Evolutionary conservation across 1,284 basidiomycete species (phyloP).

Genomic region (Microbotryomycetes sp.): DNA sequence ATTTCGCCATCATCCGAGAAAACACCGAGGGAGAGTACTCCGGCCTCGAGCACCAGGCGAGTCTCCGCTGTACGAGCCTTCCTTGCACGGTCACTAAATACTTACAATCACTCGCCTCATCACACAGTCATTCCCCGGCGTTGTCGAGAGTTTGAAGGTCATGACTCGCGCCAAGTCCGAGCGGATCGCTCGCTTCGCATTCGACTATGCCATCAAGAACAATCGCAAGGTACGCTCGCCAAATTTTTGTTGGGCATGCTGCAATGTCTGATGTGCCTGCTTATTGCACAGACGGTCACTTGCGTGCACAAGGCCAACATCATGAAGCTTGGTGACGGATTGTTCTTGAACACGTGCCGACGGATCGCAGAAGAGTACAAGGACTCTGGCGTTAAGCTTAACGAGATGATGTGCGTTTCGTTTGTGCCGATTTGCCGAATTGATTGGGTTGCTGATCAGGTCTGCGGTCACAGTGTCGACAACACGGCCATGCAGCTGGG

Average conservation of each 20-base stretch:
- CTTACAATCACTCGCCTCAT: neutral
- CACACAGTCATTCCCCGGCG: slow-evolving; percentile 77
- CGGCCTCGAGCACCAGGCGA: slow-evolving; percentile 83
- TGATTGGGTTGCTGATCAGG: neutral
- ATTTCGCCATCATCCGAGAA: slow-evolving; percentile 99
- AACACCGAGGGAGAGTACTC: slow-evolving; percentile 99
- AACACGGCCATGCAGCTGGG: slow-evolving; percentile 34
- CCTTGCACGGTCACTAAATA: neutral
- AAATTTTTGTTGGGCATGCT: neutral
- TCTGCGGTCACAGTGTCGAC: slow-evolving; percentile 28
- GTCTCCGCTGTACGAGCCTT: neutral
- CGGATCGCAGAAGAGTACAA: slow-evolving; percentile 89
- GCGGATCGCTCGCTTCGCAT: slow-evolving; percentile 93
- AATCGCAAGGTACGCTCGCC: slow-evolving; percentile 69
- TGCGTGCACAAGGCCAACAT: slow-evolving; percentile 99
- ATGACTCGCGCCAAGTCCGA: slow-evolving; percentile 93
- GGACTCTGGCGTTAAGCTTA: slow-evolving; percentile 81
- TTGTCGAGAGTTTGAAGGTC: slow-evolving; percentile 97
- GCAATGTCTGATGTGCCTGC: neutral
- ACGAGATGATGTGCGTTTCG: slow-evolving; percentile 85
- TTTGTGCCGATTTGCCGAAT: neutral
- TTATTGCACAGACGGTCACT: slow-evolving; percentile 80
- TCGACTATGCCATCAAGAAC: slow-evolving; percentile 99
- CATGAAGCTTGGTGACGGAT: slow-evolving; percentile 99
- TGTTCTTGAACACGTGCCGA: slow-evolving; percentile 98